Evolutionary conservation across 1,139 yeast species (phyloP), one percentile per base, ranked within the genome.

Genomic region (Yamadazyma aaseri): DNA sequence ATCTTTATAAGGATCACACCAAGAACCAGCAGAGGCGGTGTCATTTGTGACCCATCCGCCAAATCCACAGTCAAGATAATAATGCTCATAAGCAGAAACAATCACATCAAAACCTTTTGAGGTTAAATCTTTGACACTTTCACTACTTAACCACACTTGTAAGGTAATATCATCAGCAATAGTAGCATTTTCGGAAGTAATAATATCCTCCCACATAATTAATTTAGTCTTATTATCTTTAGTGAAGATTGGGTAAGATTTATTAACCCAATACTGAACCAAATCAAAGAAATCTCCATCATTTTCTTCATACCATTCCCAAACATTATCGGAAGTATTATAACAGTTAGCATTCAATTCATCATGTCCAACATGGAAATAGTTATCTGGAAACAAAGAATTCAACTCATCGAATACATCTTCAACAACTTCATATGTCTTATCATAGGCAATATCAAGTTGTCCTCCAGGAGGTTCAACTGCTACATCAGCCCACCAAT

Each of bases 401-500:
- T 59, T 51, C 16, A 72, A 40, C 36, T 71, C 76, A 14, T 58
- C 44, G 42, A 59, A 69, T n/a, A 72, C 61, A 20, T 56, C 49
- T 21, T 47, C 46, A 4, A 71, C 58, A 9, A 65, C 60, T 2
- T 56, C 53, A 39, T 65, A 67, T 3, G 72, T 62, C 3, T 56
- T 52, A 29, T 63, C 50, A 39, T 59, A 51, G 32, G 65, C 40
- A 29, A 67, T 56, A 37, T 71, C 70, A 28, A 72, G 52, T 46
- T 72, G 77, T 2, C 75, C 75, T 3, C 75, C 63, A 13, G 70
- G 69, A 10, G 76, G 74, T 44, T 70, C 73, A n/a, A 53, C 60
- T 1, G 75, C 70, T 14, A 44, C 51, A 9, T 33, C 21, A 9
- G 56, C 41, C 69, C 69, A 64, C 53, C 60, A 56, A 1, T 55